Base-by-base conservation (phyloP, 352 stramenopile genomes). In the Pythium biforme region DNA sequence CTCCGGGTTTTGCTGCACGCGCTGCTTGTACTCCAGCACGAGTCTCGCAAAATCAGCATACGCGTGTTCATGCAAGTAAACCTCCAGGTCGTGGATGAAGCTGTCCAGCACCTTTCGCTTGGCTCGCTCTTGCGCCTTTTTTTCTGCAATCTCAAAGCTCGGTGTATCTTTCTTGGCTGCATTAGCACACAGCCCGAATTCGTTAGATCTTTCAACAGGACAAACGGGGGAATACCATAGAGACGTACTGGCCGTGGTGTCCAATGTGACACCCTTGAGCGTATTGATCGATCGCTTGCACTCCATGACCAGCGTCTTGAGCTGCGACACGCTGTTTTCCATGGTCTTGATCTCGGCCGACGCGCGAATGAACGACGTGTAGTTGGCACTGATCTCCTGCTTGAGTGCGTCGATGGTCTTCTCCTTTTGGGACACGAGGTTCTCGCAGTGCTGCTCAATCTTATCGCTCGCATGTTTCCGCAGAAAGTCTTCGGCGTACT, bases 381-480 rank as follows among this genome's bases (percentile, higher is more conserved):
- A 92, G 62, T 90, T 92, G 14, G 74, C 76, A 37, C 81, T 90
- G 56, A 94, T 94, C 51, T 92, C 83, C 39, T 89, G 72, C 53
- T 94, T 92, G 29, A 94, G 66, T 29, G 89, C 83, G 19, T 92
- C 81, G 39, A 91, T 92, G n/a, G 83, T 92, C 56, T 85, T 81
- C 41, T 94, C 84, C 67, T 94, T 94, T 65, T 90, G 81, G 27
- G 70, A 74, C 9, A 90, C 56, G n/a, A 92, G 72, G 55, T 84
- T 87, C 41, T 79, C 76, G 69, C 85, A 92, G 55, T 92, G 81
- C 12, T 73, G 69, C 15, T 92, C 80, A 46, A 92, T 92, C 56
- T 88, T 90, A 58, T 90, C 75, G 20, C 73, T 85, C 11, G 83
- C 56, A 57, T 94, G 80, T 26, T 90, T 89, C 9, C 82, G 76